These are phyloP conservation scores for Coniochaeta sp. DNA, from an alignment of 2,329 filamentous ascomycete genomes.

Conservation along the genomic window DNA sequence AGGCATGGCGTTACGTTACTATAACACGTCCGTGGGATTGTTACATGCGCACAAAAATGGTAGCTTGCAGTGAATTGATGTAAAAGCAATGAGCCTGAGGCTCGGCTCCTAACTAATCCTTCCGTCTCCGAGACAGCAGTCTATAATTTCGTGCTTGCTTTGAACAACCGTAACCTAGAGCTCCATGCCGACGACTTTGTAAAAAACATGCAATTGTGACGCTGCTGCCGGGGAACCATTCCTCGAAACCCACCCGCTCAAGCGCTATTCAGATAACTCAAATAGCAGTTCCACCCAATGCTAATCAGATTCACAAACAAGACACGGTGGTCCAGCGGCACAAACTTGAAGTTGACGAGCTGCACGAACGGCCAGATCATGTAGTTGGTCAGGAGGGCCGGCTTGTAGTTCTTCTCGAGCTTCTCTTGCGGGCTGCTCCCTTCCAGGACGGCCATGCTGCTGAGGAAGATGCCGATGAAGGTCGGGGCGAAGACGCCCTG, in stretches of 20 bases:
- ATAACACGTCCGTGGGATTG: background rate
- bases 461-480: conserved; percentile 75
- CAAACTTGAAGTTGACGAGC: conserved; percentile 77
- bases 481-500: conserved; percentile 79
- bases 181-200: background rate
- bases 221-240: background rate
- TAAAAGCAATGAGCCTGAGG: background rate
- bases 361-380: conserved; percentile 85
- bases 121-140: background rate
- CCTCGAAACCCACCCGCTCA: background rate
- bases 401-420: conserved; percentile 61
- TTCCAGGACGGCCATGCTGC: conserved; percentile 78
- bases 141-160: background rate
- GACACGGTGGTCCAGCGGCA: conserved; percentile 76
- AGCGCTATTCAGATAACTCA: conserved; percentile 52
- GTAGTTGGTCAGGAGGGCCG: conserved; percentile 75
- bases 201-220: background rate
- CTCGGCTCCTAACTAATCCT: background rate
- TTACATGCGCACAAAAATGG: background rate
- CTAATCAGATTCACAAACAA: conserved; percentile 80
- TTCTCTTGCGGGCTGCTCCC: conserved; percentile 57
- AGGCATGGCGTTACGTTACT: conserved; percentile 1
- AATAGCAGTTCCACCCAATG: conserved; percentile 58
- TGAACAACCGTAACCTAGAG: background rate
- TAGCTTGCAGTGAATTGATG: background rate